Evolutionary conservation across 2,329 filamentous ascomycete species (phyloP).

Genomic region (Talaromyces sp.): DNA sequence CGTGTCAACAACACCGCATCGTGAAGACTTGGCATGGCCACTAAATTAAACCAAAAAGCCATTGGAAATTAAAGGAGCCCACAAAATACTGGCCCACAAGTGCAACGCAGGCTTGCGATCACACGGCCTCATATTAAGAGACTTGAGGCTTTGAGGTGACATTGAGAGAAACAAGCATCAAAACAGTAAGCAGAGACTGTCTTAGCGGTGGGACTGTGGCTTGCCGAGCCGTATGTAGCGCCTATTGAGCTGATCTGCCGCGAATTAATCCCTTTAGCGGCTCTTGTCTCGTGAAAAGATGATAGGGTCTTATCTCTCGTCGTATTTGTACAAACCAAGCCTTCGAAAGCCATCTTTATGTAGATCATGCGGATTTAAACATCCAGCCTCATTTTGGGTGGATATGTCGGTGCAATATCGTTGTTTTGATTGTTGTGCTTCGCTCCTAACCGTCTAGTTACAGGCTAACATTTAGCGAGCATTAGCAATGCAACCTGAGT

Average conservation of each 20-base stretch:
- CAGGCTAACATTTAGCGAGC: neutral
- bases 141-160: neutral
- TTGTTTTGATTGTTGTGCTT: neutral
- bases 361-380: neutral
- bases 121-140: neutral
- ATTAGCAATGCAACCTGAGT: neutral
- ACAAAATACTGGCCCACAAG: neutral
- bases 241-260: neutral
- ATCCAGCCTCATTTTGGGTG: neutral
- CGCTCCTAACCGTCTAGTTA: neutral
- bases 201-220: neutral
- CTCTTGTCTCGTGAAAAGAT: neutral
- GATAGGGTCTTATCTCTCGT: neutral
- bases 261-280: neutral
- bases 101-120: neutral
- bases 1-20: neutral
- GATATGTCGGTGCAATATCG: neutral
- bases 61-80: neutral
- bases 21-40: neutral
- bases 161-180: neutral
- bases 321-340: neutral
- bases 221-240: neutral
- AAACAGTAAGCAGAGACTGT: neutral
- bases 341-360: neutral
- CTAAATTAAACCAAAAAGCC: neutral